Evolutionary conservation across 2,329 filamentous ascomycete genomes (phyloP).

Genomic region (Podosphaera leucotricha): DNA sequence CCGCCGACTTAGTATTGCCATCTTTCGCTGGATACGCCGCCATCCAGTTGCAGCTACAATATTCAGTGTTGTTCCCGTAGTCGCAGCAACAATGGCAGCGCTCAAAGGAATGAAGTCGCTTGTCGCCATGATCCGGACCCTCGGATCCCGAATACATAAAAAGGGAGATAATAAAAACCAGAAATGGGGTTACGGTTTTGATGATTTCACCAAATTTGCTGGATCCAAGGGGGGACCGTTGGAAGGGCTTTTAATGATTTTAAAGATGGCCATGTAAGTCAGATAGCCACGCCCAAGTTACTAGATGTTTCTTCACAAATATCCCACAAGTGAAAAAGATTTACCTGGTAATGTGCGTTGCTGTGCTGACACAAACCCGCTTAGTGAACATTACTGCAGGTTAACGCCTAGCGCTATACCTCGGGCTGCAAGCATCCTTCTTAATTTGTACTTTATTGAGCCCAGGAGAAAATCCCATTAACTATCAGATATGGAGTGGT

Average conservation of each 20-base stretch:
- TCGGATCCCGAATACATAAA: constrained; percentile 1
- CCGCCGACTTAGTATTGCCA: constrained; percentile 3
- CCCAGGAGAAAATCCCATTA: not conserved
- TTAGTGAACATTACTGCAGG: constrained; percentile 13
- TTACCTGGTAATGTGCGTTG: not conserved
- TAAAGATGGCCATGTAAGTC: constrained; percentile 13
- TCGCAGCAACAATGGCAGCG: constrained; percentile 6
- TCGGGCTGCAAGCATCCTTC: constrained; percentile 8
- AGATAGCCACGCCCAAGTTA: not conserved
- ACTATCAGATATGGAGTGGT: not conserved
- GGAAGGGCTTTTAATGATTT: constrained; percentile 13
- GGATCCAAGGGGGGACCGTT: constrained; percentile 10
- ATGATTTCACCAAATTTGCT: constrained; percentile 11
- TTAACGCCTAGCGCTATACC: constrained; percentile 10
- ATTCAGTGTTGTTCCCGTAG: constrained; percentile 8
- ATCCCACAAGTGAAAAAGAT: too few relatives aligned
- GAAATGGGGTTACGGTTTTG: constrained; percentile 8
- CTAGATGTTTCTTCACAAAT: not conserved
- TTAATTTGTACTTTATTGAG: constrained; percentile 15
- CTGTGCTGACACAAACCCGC: constrained; percentile 1
- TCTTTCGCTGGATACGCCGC: constrained; percentile 7
- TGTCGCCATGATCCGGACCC: constrained; percentile 1
- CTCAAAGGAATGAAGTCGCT: constrained; percentile 1
- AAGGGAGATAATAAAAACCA: constrained; percentile 1
- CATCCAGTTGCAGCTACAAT: constrained; percentile 11